Conservation (phyloP, 2,329 filamentous ascomycete genomes). For the Diaporthe sp. region DNA sequence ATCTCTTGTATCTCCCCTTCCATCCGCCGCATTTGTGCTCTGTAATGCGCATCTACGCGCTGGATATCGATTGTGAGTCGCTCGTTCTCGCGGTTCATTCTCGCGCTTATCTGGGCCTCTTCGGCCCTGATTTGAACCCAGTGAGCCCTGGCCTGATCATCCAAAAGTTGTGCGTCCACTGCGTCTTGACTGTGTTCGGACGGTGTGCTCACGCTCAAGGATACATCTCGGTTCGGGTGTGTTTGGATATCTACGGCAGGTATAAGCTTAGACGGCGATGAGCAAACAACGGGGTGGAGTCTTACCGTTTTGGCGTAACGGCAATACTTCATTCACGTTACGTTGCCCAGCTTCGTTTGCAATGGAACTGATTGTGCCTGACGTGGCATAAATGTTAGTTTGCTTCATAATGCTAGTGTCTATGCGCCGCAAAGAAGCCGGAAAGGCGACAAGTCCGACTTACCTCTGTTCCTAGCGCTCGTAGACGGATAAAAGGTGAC, state of each 20-base stretch:
- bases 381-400: not conserved
- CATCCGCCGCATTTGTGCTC: not conserved
- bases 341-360: not conserved
- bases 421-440: too few species aligned
- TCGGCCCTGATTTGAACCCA: not conserved
- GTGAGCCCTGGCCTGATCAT: not conserved
- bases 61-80: not conserved
- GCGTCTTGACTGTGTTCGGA: not conserved
- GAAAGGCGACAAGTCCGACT: not conserved
- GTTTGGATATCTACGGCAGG: not conserved
- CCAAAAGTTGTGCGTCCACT: not conserved
- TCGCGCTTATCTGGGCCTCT: not conserved
- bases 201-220: not conserved
- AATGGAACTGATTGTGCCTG: not conserved
- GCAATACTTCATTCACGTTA: not conserved
- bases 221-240: too few species aligned
- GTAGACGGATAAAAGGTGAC: conserved; percentile 1
- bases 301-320: not conserved
- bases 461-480: not conserved
- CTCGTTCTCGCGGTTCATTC: not conserved
- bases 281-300: not conserved
- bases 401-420: too few species aligned
- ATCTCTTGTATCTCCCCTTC: not conserved
- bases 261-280: not conserved
- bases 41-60: not conserved